Percentiles rank a stretch among this genome's conserved stretches.
These are phyloP conservation scores for Eucalyptus marginata DNA, from an alignment of 345 rosid species.

Conservation along the genomic window DNA sequence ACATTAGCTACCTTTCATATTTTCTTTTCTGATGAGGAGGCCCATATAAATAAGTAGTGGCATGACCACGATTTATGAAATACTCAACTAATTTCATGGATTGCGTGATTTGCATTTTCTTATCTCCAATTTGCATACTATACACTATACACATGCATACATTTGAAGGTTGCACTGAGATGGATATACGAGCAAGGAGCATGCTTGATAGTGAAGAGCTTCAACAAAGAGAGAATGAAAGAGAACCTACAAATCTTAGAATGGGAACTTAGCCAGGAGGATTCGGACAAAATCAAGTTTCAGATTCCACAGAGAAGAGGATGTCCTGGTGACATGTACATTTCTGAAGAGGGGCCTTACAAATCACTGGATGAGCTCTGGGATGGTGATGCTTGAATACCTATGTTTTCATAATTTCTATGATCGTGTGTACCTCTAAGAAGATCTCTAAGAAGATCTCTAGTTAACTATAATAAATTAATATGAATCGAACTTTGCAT, in stretches of 20 bases:
- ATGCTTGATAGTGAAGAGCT: not conserved
- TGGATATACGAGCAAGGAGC: slow-evolving; percentile 1
- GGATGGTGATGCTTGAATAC: not conserved
- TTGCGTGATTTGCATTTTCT: not conserved
- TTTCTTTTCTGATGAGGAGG: not conserved
- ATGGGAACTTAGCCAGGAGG: not conserved
- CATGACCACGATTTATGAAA: not conserved
- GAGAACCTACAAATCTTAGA: not conserved
- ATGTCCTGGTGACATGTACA: not conserved
- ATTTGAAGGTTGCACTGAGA: not conserved
- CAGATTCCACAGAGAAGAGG: not conserved
- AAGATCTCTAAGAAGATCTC: not conserved
- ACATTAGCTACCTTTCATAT: not conserved
- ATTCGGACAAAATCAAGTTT: not conserved
- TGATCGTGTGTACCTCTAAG: not conserved
- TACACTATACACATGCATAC: not conserved
- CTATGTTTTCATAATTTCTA: not conserved
- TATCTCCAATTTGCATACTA: not conserved
- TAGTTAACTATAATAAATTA: not conserved
- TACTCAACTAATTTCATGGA: not conserved
- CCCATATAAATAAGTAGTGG: not conserved
- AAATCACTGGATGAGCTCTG: not conserved
- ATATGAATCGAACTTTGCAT: not conserved
- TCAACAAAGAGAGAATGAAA: slow-evolving; percentile 1
- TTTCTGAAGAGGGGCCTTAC: not conserved